Evolutionary conservation across 371 early-diverging fungal genomes (phyloP), one percentile per base, ranked within the genome.

Genomic region (Circinella minor): DNA sequence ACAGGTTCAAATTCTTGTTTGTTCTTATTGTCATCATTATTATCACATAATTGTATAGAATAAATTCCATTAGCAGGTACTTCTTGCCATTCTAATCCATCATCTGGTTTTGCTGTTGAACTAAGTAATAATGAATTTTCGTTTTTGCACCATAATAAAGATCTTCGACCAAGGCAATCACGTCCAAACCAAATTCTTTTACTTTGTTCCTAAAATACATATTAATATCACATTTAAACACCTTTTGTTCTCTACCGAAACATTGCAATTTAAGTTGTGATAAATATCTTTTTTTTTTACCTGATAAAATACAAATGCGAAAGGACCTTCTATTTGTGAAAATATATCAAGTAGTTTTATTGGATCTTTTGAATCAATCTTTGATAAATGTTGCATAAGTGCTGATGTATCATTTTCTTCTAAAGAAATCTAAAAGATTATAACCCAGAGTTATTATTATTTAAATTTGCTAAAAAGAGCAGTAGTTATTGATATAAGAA

Each of bases 121-220:
- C 90, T 86, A 54, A 91, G 65, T 55, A 82, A 70, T 55, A 91
- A 84, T 11, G 67, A 63, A 0, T 69, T 54, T 27, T 66, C 67
- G 18, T 79, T 67, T 39, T 68, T 72, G 63, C 86, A 82, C 87
- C 88, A 88, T 18, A 95, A 69, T 17, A 95, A 73, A 4, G 94
- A 95, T 55, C 96, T 80, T n/a, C 96, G 89, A 1, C 96, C 97
- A 11, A 97, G 74, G 54, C 88, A 88, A 73, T 96, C 96, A 15
- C 96, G 86, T 0, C 92, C 91, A 79, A 94, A 95, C 82, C 87
- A 95, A n/a, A 95, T 61, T n/a, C 73, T 75, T 3, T 79, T 68
- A 13, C 72, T 65, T 1, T 72, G 63, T 14, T 81, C 79, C 79
- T 88, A 55, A 69, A 55, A 61, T n/a, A 68, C 43, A 54, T 4